Evolutionary conservation across 441 rosid genomes (phyloP), one percentile per base, ranked within the genome.

Genomic region (Adansonia grandidieri): DNA sequence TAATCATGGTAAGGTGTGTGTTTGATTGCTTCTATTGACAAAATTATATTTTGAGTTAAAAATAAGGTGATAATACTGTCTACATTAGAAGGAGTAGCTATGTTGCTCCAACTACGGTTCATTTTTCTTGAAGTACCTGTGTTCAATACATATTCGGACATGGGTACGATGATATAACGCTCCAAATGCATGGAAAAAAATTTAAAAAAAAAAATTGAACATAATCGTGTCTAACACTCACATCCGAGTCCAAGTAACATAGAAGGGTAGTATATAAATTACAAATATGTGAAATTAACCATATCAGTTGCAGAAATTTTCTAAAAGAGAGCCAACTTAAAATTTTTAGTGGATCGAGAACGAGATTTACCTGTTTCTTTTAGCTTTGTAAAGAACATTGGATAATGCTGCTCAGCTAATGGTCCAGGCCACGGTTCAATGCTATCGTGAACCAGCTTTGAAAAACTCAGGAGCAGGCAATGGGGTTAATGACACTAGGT

Each of bases 401-500:
- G 53, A n/a, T 69, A 50, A 6, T 15, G 77, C 2, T 44, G 44
- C 56, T 37, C 19, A 32, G 37, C 24, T 17, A 74, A 8, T 61
- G 22, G 24, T 24, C 45, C 77, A 61, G 77, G 68, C 57, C 69
- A 74, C 61, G 45, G 44, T 83, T 76, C 84, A 67, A 74, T 77
- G 42, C 19, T 71, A 62, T 58, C 64, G 74, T 42, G 65, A 75
- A 13, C 78, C 83, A 48, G 72, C 74, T 79, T 72, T 51, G 70
- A 68, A 65, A 64, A 77, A 65, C 74, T 76, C 75, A 54, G 78
- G 70, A 56, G 44, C 79, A 44, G 74, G 71, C 70, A 48, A 67
- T 75, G 82, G 77, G 37, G 48, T 78, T 37, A 73, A 78, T 17
- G 14, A 47, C 20, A 44, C 78, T 57, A 76, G 76, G 75, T 56